Percentiles rank a stretch among this genome's conserved stretches.
Evolutionary conservation across 2,329 filamentous ascomycete species (phyloP).

Genomic region (Periconia macrospinosa): DNA sequence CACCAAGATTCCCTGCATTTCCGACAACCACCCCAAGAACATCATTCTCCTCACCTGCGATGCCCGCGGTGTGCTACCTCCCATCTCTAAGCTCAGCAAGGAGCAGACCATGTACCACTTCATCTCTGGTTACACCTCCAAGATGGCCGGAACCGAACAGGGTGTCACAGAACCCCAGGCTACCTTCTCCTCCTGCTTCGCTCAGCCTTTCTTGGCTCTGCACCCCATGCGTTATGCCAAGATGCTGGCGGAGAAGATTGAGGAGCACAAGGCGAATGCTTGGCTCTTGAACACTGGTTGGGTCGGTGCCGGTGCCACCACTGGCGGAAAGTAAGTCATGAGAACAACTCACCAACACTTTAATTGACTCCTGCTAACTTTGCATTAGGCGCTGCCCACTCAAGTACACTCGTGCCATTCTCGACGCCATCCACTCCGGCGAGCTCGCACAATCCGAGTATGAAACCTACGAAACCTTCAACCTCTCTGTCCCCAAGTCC

Average conservation of each 20-base stretch:
- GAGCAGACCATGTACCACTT: conserved; percentile 99
- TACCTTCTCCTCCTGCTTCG: conserved; percentile 99
- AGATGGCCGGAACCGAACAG: conserved; percentile 99
- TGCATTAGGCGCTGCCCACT: conserved; percentile 74
- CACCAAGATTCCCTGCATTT: conserved; percentile 96
- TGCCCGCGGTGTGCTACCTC: conserved; percentile 92
- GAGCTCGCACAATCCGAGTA: conserved; percentile 92
- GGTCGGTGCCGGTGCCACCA: conserved; percentile 88
- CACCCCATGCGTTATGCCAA: conserved; percentile 99
- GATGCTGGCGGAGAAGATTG: conserved; percentile 99
- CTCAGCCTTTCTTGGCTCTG: conserved; percentile 96
- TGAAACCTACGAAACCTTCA: conserved; percentile 95
- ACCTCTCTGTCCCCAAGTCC: conserved; percentile 89
- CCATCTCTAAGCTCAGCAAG: conserved; percentile 93
- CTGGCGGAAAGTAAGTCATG: conserved; percentile 69
- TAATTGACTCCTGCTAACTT: neutral
- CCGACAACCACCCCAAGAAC: conserved; percentile 86
- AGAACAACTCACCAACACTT: neutral
- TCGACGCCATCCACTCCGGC: conserved; percentile 96
- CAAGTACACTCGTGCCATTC: conserved; percentile 97
- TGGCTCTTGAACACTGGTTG: conserved; percentile 99
- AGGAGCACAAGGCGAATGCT: conserved; percentile 90
- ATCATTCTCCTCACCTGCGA: conserved; percentile 98
- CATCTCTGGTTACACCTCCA: conserved; percentile 99
- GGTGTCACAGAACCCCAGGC: conserved; percentile 96